Conservation (phyloP, 805 yeast genomes). For the Zygosaccharomyces pseudorouxii region DNA sequence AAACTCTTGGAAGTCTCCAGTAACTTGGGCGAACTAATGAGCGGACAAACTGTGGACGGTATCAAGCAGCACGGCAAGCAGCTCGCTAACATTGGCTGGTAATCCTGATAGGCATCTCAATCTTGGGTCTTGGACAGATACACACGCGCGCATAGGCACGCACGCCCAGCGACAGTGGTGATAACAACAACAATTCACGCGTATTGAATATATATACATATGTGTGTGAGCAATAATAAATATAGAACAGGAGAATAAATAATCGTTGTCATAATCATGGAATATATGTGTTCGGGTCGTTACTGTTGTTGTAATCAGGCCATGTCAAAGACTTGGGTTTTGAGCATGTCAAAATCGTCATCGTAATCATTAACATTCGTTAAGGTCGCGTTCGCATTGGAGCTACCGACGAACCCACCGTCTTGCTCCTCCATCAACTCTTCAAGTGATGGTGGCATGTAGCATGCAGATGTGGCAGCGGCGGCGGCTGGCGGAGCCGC, state of each 20-base stretch:
- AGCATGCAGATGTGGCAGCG: constrained; percentile 9
- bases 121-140: too few relatives aligned
- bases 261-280: constrained; percentile 2
- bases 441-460: constrained; percentile 33
- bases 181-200: too few relatives aligned
- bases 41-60: constrained; percentile 57
- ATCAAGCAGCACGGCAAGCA: constrained; percentile 35
- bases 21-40: constrained; percentile 72
- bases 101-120: constrained; percentile 1
- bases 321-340: constrained; percentile 18
- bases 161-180: too few relatives aligned
- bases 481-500: constrained; percentile 5
- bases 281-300: neutral
- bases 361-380: constrained; percentile 13
- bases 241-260: too few relatives aligned
- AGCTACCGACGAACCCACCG: constrained; percentile 8
- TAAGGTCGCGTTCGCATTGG: neutral
- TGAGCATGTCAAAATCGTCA: constrained; percentile 19
- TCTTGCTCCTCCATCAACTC: constrained; percentile 35
- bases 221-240: too few relatives aligned
- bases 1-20: constrained; percentile 61
- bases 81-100: constrained; percentile 53
- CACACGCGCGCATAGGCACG: too few relatives aligned
- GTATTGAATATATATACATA: too few relatives aligned
- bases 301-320: constrained; percentile 9